Percentiles rank a stretch among this genome's conserved stretches.
Evolutionary conservation across 176 grass and related monocot genomes (phyloP).

Genomic region (Guadua angustifolia): DNA sequence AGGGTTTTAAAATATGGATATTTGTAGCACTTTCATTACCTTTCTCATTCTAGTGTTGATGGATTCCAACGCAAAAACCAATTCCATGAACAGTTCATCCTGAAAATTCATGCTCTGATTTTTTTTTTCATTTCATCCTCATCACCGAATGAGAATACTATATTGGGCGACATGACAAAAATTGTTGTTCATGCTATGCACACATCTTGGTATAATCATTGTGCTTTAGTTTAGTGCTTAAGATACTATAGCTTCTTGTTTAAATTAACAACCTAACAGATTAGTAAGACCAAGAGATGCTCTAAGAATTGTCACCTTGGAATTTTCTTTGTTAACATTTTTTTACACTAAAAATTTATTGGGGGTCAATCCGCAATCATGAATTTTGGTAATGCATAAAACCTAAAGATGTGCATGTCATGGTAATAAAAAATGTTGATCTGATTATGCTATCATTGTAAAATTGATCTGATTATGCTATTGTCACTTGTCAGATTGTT

Average conservation of each 20-base stretch:
- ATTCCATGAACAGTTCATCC: too few species aligned
- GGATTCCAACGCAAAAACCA: too few species aligned
- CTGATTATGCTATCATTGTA: too few species aligned
- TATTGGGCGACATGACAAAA: background rate
- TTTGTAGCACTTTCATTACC: too few species aligned
- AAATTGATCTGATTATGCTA: too few species aligned
- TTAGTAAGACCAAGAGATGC: slow-evolving; percentile 6
- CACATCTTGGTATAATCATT: background rate
- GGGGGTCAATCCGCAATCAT: background rate
- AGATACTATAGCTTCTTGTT: background rate
- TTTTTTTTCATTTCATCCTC: too few species aligned
- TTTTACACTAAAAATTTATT: background rate
- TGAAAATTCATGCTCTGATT: too few species aligned
- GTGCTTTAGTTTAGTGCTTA: background rate
- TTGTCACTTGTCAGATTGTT: too few species aligned
- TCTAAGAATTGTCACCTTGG: background rate
- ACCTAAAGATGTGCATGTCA: background rate
- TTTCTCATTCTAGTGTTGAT: too few species aligned
- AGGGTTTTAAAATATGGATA: too few species aligned
- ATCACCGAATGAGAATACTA: too few species aligned
- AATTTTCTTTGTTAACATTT: background rate
- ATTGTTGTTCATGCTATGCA: background rate
- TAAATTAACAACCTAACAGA: background rate
- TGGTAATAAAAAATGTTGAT: background rate
- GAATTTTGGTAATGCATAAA: background rate